Evolutionary conservation across 2,329 filamentous ascomycete species (phyloP).

Genomic region (Cyphellophora attinorum): DNA sequence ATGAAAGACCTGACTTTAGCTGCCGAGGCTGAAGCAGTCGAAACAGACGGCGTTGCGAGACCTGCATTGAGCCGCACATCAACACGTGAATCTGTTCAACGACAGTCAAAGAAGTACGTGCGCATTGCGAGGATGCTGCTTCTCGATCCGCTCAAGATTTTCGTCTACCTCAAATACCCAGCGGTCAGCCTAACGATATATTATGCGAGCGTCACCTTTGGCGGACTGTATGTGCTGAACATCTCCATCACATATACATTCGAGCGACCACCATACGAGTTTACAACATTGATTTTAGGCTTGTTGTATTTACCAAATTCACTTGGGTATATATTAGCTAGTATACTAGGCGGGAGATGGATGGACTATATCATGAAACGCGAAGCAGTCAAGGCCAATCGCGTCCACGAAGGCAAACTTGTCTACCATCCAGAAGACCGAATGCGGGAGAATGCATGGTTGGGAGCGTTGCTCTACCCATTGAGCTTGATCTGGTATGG

Average conservation of each 20-base stretch:
- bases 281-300: slow-evolving; percentile 58
- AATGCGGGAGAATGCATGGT: slow-evolving; percentile 73
- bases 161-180: slow-evolving; percentile 64
- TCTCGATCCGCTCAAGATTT: slow-evolving; percentile 61
- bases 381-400: slow-evolving; percentile 59
- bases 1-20: slow-evolving; percentile 24
- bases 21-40: slow-evolving; percentile 13
- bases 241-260: slow-evolving; percentile 67
- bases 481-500: slow-evolving; percentile 65
- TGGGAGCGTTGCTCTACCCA: slow-evolving; percentile 63
- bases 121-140: slow-evolving; percentile 51
- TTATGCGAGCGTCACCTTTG: slow-evolving; percentile 66
- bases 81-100: slow-evolving; percentile 52
- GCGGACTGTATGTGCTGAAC: slow-evolving; percentile 66
- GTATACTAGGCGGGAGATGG: slow-evolving; percentile 64
- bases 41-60: slow-evolving; percentile 12
- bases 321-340: slow-evolving; percentile 61
- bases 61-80: slow-evolving; percentile 42
- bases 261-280: slow-evolving; percentile 57
- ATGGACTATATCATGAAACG: slow-evolving; percentile 72
- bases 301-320: slow-evolving; percentile 69
- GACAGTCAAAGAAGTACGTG: slow-evolving; percentile 45
- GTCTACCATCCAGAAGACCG: slow-evolving; percentile 69
- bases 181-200: slow-evolving; percentile 65
- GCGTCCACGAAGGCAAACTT: slow-evolving; percentile 59